These are phyloP conservation scores for Pouteria glomerata DNA, from an alignment of 148 eudicot species.

Conservation along the genomic window DNA sequence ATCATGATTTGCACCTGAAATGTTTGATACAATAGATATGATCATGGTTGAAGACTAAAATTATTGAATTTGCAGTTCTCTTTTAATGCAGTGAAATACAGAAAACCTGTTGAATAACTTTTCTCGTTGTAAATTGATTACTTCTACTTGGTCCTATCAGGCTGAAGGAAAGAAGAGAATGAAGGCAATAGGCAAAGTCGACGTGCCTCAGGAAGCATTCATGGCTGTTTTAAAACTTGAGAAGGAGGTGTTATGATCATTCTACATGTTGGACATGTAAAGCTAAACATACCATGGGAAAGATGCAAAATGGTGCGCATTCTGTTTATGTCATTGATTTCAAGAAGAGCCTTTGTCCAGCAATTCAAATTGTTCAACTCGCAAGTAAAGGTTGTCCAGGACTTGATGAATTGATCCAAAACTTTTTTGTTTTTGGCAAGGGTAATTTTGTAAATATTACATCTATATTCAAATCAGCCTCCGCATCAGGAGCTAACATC, in stretches of 20 bases:
- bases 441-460: no score
- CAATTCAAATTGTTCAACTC: no score
- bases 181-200: constrained; percentile 91
- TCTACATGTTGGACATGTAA: neutral
- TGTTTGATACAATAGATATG: neutral
- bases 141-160: constrained; percentile 26
- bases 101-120: neutral
- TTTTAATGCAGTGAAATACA: neutral
- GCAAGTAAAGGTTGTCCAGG: no score
- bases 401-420: no score
- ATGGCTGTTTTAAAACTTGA: constrained; percentile 98
- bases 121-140: neutral
- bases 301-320: no score
- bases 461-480: no score
- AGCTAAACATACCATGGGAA: neutral
- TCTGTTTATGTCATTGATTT: no score
- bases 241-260: constrained; percentile 76
- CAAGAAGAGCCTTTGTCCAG: no score
- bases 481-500: no score
- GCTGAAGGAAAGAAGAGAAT: constrained; percentile 98
- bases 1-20: neutral
- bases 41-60: neutral
- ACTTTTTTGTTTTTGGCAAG: no score
- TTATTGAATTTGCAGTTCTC: neutral
- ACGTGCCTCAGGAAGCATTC: constrained; percentile 98